A percentile compares a stretch with the other conserved stretches of the same genome.
phyloP scores from a whole-genome alignment of 2,329 filamentous ascomycete genomes.

The Fusarium sp. region DNA sequence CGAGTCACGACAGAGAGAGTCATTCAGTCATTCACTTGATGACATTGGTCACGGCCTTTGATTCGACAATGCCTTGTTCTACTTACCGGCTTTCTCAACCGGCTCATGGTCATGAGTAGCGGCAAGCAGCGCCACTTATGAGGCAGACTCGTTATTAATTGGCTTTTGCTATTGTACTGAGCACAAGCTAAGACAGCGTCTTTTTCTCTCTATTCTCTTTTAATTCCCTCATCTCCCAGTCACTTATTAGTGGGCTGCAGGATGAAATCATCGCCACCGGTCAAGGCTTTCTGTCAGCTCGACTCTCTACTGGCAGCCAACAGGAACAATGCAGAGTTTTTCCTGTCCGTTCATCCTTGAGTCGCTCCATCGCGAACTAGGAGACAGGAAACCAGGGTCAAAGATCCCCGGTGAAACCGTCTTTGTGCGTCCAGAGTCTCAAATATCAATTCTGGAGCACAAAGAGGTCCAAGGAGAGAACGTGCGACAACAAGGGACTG shows the following conservation, averaged over 20 bases:
- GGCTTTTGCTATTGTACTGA: neutral
- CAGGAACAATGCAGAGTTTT: conserved; percentile 35
- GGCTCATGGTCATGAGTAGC: conserved; percentile 11
- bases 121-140: conserved; percentile 24
- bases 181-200: conserved; percentile 12
- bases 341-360: neutral
- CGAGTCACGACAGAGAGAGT: conserved; percentile 15
- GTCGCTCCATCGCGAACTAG: conserved; percentile 14
- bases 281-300: conserved; percentile 3
- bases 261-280: conserved; percentile 35
- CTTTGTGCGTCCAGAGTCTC: conserved; percentile 28
- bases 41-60: conserved; percentile 26
- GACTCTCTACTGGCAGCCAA: conserved; percentile 5
- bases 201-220: conserved; percentile 6
- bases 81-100: conserved; percentile 1
- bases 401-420: conserved; percentile 34
- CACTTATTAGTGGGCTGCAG: conserved; percentile 16
- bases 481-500: conserved; percentile 17
- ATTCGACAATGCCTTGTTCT: conserved; percentile 14
- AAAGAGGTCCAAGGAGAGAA: conserved; percentile 13
- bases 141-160: conserved; percentile 2
- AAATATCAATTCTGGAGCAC: conserved; percentile 21
- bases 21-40: conserved; percentile 6
- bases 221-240: conserved; percentile 40
- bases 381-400: conserved; percentile 28